phyloP scores from a whole-genome alignment of 306 rosid genomes.

The Hippophae rhamnoides region DNA sequence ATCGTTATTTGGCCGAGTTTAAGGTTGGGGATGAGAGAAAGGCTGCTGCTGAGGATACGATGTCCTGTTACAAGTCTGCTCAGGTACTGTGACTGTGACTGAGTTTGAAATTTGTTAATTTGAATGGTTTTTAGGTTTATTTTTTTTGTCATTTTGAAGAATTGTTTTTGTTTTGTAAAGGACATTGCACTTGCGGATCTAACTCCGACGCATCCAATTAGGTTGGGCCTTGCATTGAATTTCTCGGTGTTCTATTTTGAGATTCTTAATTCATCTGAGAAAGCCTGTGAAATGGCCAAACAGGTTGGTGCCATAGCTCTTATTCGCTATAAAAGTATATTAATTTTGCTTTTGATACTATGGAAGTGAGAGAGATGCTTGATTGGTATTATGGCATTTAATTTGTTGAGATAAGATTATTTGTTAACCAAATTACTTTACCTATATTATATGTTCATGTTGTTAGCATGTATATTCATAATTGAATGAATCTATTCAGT shows the following conservation, averaged over 20 bases:
- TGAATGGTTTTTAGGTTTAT: neutral
- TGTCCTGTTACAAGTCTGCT: slow-evolving; percentile 32
- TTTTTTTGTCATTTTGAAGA: neutral
- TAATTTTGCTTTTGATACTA: neutral
- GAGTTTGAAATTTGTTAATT: neutral
- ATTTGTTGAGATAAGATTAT: neutral
- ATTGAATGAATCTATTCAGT: too few relatives aligned
- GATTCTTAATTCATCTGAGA: slow-evolving; percentile 36
- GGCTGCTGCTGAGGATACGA: slow-evolving; percentile 33
- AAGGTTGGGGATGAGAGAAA: slow-evolving; percentile 33
- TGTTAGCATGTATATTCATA: too few relatives aligned
- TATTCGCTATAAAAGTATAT: neutral
- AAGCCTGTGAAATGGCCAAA: slow-evolving; percentile 37
- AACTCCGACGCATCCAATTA: slow-evolving; percentile 32
- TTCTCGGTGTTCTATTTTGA: slow-evolving; percentile 41
- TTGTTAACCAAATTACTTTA: too few relatives aligned
- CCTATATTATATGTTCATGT: too few relatives aligned
- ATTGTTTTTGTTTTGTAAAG: slow-evolving; percentile 6
- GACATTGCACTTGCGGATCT: slow-evolving; percentile 35
- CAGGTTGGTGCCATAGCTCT: slow-evolving; percentile 17
- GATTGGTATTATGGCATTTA: neutral
- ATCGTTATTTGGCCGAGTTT: slow-evolving; percentile 33
- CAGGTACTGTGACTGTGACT: slow-evolving; percentile 17
- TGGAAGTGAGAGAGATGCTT: neutral
- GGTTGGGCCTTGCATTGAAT: slow-evolving; percentile 36